Evolutionary conservation across 1,284 basidiomycete species (phyloP), one percentile per base, ranked within the genome.

Genomic region (Puccinia coronata): DNA sequence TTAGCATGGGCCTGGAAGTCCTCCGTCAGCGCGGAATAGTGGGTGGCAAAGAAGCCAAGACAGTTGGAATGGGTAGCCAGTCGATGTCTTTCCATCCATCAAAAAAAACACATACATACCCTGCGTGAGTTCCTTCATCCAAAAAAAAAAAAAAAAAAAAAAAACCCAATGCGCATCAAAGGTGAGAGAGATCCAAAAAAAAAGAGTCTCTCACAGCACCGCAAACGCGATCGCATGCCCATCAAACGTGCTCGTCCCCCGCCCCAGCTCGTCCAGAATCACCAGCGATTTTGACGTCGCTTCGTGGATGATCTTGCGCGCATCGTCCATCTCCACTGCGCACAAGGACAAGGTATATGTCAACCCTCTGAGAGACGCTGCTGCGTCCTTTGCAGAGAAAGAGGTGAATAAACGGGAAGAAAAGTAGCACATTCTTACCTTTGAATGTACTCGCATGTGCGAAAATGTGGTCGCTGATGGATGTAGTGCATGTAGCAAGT

Each of bases 311-410:
- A 86, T 85, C 83, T 85, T 86, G 76, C 83, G 84, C 81, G 84
- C 84, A 82, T 98, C 96, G 86, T 97, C 95, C 76, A 98, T 88
- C 85, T 98, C 96, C 25, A 98, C 95, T 86, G 96, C 95, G 98
- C 0, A 95, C 96, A 87, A 94, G n/a, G n/a, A n/a, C n/a, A n/a
- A n/a, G n/a, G n/a, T n/a, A n/a, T n/a, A n/a, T n/a, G n/a, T n/a
- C n/a, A n/a, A n/a, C n/a, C n/a, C n/a, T n/a, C n/a, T n/a, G n/a
- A n/a, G n/a, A n/a, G n/a, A n/a, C n/a, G n/a, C n/a, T 23, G 28
- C 31, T 65, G 8, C 57, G 11, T 69, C 83, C 47, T 41, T n/a
- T 36, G 31, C 20, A 39, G 80, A 14, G 23, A 12, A 39, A 28
- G 39, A 47, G 41, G 49, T n/a, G 9, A 39, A 41, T 18, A 16